A percentile compares a stretch with the other conserved stretches of the same genome.
Conservation (phyloP, 1,139 yeast genomes). For the Scheffersomyces insectosa region DNA sequence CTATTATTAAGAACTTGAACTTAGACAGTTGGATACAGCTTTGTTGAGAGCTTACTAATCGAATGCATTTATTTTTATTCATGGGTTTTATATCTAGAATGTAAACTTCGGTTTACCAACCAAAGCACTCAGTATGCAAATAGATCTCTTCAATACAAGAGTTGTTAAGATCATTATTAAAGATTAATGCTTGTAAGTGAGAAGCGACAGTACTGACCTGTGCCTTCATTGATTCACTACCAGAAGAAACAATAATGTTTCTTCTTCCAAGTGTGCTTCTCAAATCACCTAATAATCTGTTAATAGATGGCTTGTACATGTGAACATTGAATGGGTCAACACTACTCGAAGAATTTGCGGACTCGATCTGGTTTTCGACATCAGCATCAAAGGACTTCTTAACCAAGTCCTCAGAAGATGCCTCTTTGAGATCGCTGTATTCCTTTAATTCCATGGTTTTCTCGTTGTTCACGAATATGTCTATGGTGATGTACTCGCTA, state of each 20-base stretch:
- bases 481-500: constrained; percentile 25
- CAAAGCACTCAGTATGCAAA: constrained; percentile 60
- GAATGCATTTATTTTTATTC: no score
- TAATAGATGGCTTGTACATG: constrained; percentile 37
- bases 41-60: not conserved
- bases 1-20: constrained; percentile 21
- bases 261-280: constrained; percentile 28
- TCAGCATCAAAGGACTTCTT: constrained; percentile 4
- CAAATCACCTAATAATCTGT: constrained; percentile 18
- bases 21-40: constrained; percentile 17
- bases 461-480: constrained; percentile 24
- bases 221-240: constrained; percentile 46
- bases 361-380: constrained; percentile 14
- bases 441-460: not conserved
- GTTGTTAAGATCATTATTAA: constrained; percentile 27
- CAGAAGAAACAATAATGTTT: constrained; percentile 53
- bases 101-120: constrained; percentile 43
- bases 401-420: not conserved
- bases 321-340: constrained; percentile 17
- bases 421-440: not conserved
- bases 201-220: constrained; percentile 49
- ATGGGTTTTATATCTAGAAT: not conserved
- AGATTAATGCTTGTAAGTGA: constrained; percentile 30
- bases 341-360: constrained; percentile 1
- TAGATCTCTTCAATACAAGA: constrained; percentile 48